phyloP scores from a whole-genome alignment of 1,284 basidiomycete species.

The Leccinum griseonigrum region DNA sequence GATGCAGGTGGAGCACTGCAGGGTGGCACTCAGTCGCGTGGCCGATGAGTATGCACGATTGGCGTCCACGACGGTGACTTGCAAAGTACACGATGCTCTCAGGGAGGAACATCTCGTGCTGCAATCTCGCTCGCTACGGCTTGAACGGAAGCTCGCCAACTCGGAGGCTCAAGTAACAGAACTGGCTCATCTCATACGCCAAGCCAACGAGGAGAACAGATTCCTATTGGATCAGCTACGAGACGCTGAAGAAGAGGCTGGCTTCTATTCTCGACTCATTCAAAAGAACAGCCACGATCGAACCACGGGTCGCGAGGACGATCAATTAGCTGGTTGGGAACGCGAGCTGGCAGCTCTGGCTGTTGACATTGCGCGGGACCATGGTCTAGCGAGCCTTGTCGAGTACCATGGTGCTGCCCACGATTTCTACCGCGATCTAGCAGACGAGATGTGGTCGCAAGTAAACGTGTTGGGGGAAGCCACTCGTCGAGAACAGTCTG shows the following conservation, averaged over 20 bases:
- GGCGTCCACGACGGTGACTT: slow-evolving; percentile 47
- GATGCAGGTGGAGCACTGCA: slow-evolving; percentile 49
- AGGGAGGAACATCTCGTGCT: slow-evolving; percentile 42
- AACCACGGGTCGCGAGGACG: neutral
- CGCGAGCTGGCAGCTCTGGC: slow-evolving; percentile 18
- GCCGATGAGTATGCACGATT: slow-evolving; percentile 61
- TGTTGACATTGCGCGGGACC: slow-evolving; percentile 17
- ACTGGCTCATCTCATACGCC: slow-evolving; percentile 59
- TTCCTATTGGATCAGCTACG: slow-evolving; percentile 43
- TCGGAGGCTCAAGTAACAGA: slow-evolving; percentile 66
- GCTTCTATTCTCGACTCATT: slow-evolving; percentile 32
- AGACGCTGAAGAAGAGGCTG: slow-evolving; percentile 42
- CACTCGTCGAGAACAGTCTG: slow-evolving; percentile 28
- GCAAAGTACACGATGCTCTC: slow-evolving; percentile 39
- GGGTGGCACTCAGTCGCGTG: slow-evolving; percentile 42
- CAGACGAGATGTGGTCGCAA: slow-evolving; percentile 33
- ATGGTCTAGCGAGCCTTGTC: slow-evolving; percentile 14
- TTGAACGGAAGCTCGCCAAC: slow-evolving; percentile 67
- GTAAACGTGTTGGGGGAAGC: slow-evolving; percentile 31
- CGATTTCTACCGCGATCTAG: slow-evolving; percentile 36
- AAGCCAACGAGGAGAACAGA: slow-evolving; percentile 50
- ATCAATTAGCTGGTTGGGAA: slow-evolving; percentile 9
- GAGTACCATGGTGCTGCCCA: slow-evolving; percentile 22
- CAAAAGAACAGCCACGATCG: slow-evolving; percentile 10
- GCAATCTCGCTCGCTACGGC: slow-evolving; percentile 46